Percentiles rank a stretch among this genome's conserved stretches.
Evolutionary conservation across 352 stramenopile genomes (phyloP).

Genomic region (Globisporangium spinosum): DNA sequence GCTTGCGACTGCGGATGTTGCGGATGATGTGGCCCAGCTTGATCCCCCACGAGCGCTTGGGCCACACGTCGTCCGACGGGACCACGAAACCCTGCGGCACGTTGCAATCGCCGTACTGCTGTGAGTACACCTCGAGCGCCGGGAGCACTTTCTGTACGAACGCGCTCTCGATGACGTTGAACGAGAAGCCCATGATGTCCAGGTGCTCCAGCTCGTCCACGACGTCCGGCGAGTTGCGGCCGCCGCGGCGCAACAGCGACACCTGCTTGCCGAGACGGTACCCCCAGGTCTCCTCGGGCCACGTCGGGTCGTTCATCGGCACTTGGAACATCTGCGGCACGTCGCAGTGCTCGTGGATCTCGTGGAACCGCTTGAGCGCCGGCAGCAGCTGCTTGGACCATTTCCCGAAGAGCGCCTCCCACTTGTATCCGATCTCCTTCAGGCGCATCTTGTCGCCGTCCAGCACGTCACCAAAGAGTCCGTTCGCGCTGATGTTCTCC

Average conservation of each 20-base stretch:
- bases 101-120: constrained; percentile 82
- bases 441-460: constrained; percentile 31
- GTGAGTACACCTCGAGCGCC: constrained; percentile 83
- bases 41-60: constrained; percentile 76
- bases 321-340: constrained; percentile 90
- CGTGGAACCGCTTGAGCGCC: constrained; percentile 71
- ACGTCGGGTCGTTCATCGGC: constrained; percentile 60
- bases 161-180: constrained; percentile 56
- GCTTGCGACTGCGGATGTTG: constrained; percentile 84
- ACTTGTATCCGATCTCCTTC: constrained; percentile 51
- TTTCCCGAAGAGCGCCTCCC: constrained; percentile 55
- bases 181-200: constrained; percentile 62
- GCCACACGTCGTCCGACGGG: constrained; percentile 68
- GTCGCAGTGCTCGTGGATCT: constrained; percentile 82
- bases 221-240: constrained; percentile 37
- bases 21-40: constrained; percentile 88
- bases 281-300: constrained; percentile 78
- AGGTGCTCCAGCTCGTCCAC: constrained; percentile 50
- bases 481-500: constrained; percentile 33
- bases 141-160: constrained; percentile 56
- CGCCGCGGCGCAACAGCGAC: constrained; percentile 45
- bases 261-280: constrained; percentile 88
- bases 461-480: constrained; percentile 45
- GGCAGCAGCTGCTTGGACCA: constrained; percentile 51
- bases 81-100: constrained; percentile 91